phyloP scores from a whole-genome alignment of 1,139 yeast genomes.

The Taiozyma sp. region DNA sequence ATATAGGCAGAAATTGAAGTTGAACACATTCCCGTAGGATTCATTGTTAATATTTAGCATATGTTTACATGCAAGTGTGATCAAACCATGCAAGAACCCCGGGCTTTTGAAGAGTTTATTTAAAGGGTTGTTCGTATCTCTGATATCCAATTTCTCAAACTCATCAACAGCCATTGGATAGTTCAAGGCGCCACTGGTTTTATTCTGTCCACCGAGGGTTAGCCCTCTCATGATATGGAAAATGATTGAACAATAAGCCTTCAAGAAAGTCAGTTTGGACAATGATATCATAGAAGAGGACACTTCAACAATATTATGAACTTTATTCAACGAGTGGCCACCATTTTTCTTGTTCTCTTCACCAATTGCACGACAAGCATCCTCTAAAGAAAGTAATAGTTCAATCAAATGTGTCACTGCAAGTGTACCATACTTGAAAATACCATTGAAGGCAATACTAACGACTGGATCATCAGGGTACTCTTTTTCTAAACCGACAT shows the following conservation, averaged over 20 bases:
- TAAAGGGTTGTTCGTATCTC: conserved; percentile 1
- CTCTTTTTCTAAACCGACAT: conserved; percentile 5
- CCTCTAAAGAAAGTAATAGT: conserved; percentile 12
- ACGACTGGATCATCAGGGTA: conserved; percentile 6
- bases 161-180: conserved; percentile 4
- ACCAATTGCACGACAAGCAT: conserved; percentile 2
- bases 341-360: conserved; percentile 1
- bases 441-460: conserved; percentile 10
- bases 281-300: conserved; percentile 8
- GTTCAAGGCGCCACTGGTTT: not conserved
- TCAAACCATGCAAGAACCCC: conserved; percentile 11
- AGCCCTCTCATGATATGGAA: conserved; percentile 8
- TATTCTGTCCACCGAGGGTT: not conserved
- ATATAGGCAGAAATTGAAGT: conserved; percentile 10
- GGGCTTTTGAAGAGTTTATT: conserved; percentile 14
- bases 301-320: conserved; percentile 14
- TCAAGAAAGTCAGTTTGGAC: conserved; percentile 12
- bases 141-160: conserved; percentile 15
- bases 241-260: conserved; percentile 14
- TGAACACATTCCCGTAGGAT: conserved; percentile 15
- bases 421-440: conserved; percentile 17
- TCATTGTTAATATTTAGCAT: conserved; percentile 11
- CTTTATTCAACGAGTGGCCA: not conserved
- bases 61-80: conserved; percentile 11
- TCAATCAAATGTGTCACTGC: conserved; percentile 19